Evolutionary conservation across 495 filamentous ascomycete genomes (phyloP).

Genomic region (Lichina pygmaea): DNA sequence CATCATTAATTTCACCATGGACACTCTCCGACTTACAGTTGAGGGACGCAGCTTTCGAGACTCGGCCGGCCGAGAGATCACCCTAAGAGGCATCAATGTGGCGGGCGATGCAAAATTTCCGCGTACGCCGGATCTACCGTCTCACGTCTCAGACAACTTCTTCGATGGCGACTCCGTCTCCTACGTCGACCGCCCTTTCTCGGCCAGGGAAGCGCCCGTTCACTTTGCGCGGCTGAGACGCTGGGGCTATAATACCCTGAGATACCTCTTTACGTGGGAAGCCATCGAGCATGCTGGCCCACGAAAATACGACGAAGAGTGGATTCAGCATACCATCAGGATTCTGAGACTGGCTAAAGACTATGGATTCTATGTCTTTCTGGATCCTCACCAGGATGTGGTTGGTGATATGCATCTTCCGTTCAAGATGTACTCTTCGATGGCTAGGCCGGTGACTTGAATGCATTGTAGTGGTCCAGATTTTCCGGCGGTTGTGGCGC

Average conservation of each 20-base stretch:
- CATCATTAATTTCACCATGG: not conserved
- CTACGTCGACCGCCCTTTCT: conserved; percentile 67
- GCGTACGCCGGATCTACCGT: conserved; percentile 29
- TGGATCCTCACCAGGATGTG: conserved; percentile 96
- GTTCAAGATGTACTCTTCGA: not conserved
- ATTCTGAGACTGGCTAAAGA: conserved; percentile 59
- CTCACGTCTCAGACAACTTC: conserved; percentile 52
- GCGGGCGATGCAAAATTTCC: conserved; percentile 33
- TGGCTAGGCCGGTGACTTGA: conserved; percentile 2
- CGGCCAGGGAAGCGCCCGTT: conserved; percentile 50
- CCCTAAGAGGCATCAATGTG: conserved; percentile 38
- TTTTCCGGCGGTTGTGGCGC: conserved; percentile 87
- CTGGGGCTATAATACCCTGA: conserved; percentile 84
- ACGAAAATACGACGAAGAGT: conserved; percentile 85
- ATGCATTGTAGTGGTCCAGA: conserved; percentile 48
- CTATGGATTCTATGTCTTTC: conserved; percentile 87
- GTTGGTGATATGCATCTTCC: conserved; percentile 20
- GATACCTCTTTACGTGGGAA: conserved; percentile 97
- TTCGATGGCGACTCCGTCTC: conserved; percentile 83
- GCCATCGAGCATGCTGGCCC: conserved; percentile 89
- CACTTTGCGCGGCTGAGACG: conserved; percentile 72
- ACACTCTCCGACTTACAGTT: conserved; percentile 29
- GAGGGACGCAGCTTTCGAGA: conserved; percentile 64
- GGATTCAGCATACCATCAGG: conserved; percentile 70
- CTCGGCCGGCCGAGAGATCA: conserved; percentile 36